phyloP scores from a whole-genome alignment of 1,284 basidiomycete genomes.

The Malassezia yamatoensis region DNA sequence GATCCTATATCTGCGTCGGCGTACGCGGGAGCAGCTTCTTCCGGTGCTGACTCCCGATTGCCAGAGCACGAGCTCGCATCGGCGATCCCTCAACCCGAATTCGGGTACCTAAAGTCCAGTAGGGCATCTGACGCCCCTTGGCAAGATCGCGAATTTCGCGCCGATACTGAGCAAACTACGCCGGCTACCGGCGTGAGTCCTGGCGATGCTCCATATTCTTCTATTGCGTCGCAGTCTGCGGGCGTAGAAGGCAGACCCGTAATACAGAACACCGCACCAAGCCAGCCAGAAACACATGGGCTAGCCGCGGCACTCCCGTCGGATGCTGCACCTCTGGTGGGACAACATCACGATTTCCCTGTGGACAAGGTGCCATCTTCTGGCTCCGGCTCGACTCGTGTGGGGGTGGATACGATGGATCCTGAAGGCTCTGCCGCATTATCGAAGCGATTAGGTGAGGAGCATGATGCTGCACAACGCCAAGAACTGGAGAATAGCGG shows the following conservation, averaged over 20 bases:
- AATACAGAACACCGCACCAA: too few relatives aligned
- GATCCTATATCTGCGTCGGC: not conserved
- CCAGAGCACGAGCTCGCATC: not conserved
- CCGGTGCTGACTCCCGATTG: not conserved
- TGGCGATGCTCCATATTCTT: too few relatives aligned
- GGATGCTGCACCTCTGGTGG: not conserved
- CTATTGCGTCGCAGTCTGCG: too few relatives aligned
- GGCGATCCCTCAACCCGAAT: not conserved
- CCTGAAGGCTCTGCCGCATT: not conserved
- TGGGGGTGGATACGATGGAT: not conserved
- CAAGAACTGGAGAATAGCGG: not conserved
- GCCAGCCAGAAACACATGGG: too few relatives aligned
- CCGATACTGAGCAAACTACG: too few relatives aligned
- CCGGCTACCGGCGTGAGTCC: too few relatives aligned
- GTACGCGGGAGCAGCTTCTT: not conserved
- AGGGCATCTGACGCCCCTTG: too few relatives aligned
- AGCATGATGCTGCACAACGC: not conserved
- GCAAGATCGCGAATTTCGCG: too few relatives aligned
- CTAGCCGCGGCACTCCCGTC: not conserved
- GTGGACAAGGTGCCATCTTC: not conserved
- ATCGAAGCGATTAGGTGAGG: not conserved
- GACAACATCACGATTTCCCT: not conserved
- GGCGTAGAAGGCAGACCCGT: too few relatives aligned
- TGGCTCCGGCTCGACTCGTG: not conserved
- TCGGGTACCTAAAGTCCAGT: not conserved